A percentile compares a stretch with the other conserved stretches of the same genome.
Evolutionary conservation across 768 basidiomycete genomes (phyloP).

Genomic region (Suillus luteus): DNA sequence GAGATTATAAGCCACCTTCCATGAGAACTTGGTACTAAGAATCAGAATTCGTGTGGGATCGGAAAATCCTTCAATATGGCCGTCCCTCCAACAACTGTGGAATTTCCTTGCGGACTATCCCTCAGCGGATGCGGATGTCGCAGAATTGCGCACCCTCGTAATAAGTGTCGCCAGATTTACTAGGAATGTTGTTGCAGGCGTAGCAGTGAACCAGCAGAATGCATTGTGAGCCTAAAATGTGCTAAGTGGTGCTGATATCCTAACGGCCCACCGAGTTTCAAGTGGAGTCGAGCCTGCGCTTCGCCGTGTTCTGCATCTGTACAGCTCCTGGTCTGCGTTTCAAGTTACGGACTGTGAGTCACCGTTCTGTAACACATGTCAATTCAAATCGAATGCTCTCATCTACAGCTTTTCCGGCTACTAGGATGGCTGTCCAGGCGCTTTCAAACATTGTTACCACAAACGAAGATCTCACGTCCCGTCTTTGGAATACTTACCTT

Average conservation of each 20-base stretch:
- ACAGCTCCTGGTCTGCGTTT: slow-evolving; percentile 76
- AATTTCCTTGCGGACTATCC: slow-evolving; percentile 32
- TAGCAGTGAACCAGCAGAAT: slow-evolving; percentile 65
- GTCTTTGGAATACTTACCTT: slow-evolving; percentile 66
- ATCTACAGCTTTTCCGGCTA: slow-evolving; percentile 56
- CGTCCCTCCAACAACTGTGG: slow-evolving; percentile 59
- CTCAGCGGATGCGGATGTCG: slow-evolving; percentile 36
- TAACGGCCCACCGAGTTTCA: slow-evolving; percentile 15
- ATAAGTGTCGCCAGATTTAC: slow-evolving; percentile 73
- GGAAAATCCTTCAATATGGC: slow-evolving; percentile 53
- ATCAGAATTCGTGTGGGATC: slow-evolving; percentile 39
- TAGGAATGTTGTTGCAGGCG: slow-evolving; percentile 80
- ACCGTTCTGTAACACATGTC: slow-evolving; percentile 5
- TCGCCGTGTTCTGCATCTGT: slow-evolving; percentile 63
- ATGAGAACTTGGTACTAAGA: slow-evolving; percentile 1
- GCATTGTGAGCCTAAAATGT: slow-evolving; percentile 61
- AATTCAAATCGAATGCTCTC: slow-evolving; percentile 1
- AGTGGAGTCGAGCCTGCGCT: slow-evolving; percentile 76
- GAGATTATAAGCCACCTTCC: background rate
- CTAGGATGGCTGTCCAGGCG: slow-evolving; percentile 72
- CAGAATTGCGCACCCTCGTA: slow-evolving; percentile 42
- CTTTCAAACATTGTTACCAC: slow-evolving; percentile 84
- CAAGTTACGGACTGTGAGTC: slow-evolving; percentile 59
- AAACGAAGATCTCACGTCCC: slow-evolving; percentile 58
- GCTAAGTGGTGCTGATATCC: background rate